These are phyloP conservation scores for Alternaria ventricosa DNA, from an alignment of 2,329 filamentous ascomycete genomes.

Conservation along the genomic window DNA sequence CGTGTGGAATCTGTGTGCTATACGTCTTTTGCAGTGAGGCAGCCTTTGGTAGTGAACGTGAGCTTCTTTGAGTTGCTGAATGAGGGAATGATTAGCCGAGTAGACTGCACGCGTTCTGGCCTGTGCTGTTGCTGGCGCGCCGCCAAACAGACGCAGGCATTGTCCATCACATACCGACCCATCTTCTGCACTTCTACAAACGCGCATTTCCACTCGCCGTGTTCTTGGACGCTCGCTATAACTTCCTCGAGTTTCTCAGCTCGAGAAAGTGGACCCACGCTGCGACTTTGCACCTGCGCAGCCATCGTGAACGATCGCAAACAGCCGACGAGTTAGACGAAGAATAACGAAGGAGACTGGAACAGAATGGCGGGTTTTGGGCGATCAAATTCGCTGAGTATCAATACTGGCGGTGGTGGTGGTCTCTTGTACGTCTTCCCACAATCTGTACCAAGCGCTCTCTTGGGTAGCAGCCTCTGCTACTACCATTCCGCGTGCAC, in stretches of 20 bases:
- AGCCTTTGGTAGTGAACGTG: conserved; percentile 1
- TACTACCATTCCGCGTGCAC: not conserved
- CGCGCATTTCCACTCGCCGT: not conserved
- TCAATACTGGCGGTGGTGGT: conserved; percentile 58
- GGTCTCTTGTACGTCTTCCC: conserved; percentile 54
- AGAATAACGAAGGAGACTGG: not conserved
- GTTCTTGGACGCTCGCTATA: not conserved
- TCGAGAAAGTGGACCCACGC: no score
- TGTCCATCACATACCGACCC: conserved; percentile 1
- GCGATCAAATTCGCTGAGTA: conserved; percentile 58
- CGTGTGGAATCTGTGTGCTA: not conserved
- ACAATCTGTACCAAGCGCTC: not conserved
- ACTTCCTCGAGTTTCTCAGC: not conserved
- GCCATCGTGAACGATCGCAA: not conserved
- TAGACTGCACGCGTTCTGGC: conserved; percentile 23
- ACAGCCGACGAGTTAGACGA: not conserved
- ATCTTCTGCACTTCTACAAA: not conserved
- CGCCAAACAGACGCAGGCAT: conserved; percentile 5
- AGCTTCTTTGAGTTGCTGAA: conserved; percentile 13
- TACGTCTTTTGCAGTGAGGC: not conserved
- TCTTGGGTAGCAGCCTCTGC: not conserved
- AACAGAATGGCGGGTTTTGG: conserved; percentile 52
- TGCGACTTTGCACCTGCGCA: not conserved
- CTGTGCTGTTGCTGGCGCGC: conserved; percentile 20
- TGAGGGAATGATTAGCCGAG: conserved; percentile 30